Base-by-base conservation (phyloP, 352 stramenopile genomes). In the Phytophthora capsici region DNA sequence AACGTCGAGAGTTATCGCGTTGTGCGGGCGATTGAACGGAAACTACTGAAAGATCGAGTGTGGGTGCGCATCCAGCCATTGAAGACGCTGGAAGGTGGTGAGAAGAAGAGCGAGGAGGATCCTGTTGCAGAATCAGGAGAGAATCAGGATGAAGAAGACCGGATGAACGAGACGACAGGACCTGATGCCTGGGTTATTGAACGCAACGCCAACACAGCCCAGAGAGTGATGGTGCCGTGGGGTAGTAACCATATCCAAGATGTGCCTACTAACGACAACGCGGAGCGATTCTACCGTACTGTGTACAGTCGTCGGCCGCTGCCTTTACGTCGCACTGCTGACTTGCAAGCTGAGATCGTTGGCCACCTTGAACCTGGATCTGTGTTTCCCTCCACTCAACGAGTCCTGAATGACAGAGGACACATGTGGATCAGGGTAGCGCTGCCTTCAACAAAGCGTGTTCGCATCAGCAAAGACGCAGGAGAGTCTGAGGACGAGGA, bases 41-140 rank as follows among this genome's bases (percentile, higher is more conserved):
- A 90, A 40, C 66, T 91, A 16, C 69, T 93, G 13, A 89, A 93
- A 58, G 82, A 93, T 51, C 81, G 86, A 4, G 71, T 91, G 14
- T 93, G 85, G 85, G 51, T 93, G 13, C 78, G 73, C 12, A 84
- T 88, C 32, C 52, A 75, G 28, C 49, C 65, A 25, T 38, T 66
- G 36, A 64, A 68, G 25, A 58, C 37, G 4, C 32, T 34, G 8
- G 43, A 55, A 22, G 48, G 5, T 1, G 45, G 52, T 13, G 66
- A 66, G 23, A 72, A 71, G 50, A 56, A 62, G 14, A 66, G 54
- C 3, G 50, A 64, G 41, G 57, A 65, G 26, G 44, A 71, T 4
- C 51, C 17, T 26, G 45, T n/a, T 16, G 22, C 38, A 6, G 56
- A 75, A 26, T 20, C 14, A 16, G 20, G 44, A 14, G 61, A 73